phyloP scores from a whole-genome alignment of 352 stramenopile genomes.

The Phytophthora pluvialis region DNA sequence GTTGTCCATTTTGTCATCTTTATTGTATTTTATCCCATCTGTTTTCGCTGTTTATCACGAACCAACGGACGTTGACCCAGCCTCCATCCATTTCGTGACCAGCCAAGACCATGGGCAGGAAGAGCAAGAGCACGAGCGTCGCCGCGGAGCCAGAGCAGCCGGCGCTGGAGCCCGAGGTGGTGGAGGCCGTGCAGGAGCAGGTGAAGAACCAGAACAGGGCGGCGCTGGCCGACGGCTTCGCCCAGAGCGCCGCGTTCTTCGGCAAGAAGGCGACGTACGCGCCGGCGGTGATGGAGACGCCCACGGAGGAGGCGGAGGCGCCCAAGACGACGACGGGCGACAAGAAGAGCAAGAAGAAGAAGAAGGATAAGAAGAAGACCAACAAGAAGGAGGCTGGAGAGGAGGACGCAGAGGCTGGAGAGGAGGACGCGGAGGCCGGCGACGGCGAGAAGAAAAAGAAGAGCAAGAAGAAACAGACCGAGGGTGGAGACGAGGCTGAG shows the following conservation, averaged over 20 bases:
- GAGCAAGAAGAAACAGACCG: conserved; percentile 22
- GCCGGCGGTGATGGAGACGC: conserved; percentile 13
- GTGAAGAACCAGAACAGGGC: conserved; percentile 29
- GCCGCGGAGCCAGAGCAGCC: too few relatives aligned
- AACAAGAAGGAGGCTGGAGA: conserved; percentile 12
- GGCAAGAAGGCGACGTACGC: conserved; percentile 72
- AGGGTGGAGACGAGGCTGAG: conserved; percentile 8
- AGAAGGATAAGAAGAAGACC: conserved; percentile 18
- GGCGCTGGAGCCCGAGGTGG: conserved; percentile 20
- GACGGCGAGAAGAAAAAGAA: conserved; percentile 39
- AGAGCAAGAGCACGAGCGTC: conserved; percentile 16
- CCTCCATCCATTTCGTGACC: conserved; percentile 54
- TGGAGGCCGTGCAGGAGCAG: conserved; percentile 32
- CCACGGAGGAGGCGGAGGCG: conserved; percentile 12
- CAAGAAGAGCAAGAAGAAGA: conserved; percentile 15
- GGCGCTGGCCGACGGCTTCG: conserved; percentile 60
- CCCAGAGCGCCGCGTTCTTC: conserved; percentile 65
- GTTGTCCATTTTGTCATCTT: background rate
- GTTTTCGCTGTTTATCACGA: background rate
- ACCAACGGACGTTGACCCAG: background rate
- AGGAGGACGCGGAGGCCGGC: conserved; percentile 6
- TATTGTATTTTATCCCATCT: conserved; percentile 2
- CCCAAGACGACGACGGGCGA: conserved; percentile 5
- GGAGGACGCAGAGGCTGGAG: conserved; percentile 7
- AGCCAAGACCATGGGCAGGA: conserved; percentile 43